Conservation (phyloP, 129 eudicot species). For the Arctium minus region DNA sequence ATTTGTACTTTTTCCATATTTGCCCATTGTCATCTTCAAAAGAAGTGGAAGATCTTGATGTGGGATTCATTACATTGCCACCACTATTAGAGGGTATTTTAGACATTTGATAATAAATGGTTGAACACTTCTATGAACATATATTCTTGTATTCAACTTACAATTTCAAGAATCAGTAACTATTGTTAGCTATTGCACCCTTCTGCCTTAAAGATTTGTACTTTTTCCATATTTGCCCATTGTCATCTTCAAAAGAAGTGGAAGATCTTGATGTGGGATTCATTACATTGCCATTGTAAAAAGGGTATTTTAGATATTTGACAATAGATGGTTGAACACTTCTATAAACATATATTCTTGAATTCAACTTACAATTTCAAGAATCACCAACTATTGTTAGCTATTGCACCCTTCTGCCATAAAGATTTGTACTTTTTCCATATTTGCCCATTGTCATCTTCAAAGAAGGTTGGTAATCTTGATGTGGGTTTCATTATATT, state of each 20-base stretch:
- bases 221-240: neutral
- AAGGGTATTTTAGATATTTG: neutral
- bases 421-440: neutral
- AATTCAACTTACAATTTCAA: neutral
- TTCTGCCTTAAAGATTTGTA: neutral
- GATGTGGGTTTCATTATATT: neutral
- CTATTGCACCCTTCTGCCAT: neutral
- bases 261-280: neutral
- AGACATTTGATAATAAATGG: neutral
- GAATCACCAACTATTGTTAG: neutral
- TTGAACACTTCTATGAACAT: neutral
- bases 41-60: neutral
- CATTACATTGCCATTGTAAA: neutral
- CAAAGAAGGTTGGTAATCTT: neutral
- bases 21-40: conserved; percentile 4
- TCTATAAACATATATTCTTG: neutral
- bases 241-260: neutral
- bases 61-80: neutral
- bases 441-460: neutral
- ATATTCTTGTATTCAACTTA: neutral
- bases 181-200: neutral
- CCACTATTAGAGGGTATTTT: neutral
- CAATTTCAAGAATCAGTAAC: neutral
- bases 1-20: neutral
- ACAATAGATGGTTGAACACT: neutral